phyloP scores from a whole-genome alignment of 1,284 basidiomycete species.

The Exobasidium cylindrosporum region DNA sequence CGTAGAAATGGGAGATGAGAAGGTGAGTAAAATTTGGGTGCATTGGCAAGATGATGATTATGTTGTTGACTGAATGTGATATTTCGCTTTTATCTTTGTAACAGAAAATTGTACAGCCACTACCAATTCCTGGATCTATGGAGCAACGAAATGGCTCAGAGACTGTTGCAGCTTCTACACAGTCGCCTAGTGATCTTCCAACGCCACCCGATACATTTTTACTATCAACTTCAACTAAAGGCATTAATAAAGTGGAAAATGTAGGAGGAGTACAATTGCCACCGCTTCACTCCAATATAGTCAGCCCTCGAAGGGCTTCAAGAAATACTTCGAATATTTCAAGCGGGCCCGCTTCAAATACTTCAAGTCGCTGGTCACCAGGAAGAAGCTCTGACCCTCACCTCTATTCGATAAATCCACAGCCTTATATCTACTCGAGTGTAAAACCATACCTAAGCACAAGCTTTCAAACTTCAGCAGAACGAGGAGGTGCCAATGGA shows the following conservation, averaged over 20 bases:
- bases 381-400: slow-evolving; percentile 32
- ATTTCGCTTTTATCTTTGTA: no score
- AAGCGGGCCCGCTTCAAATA: slow-evolving; percentile 30
- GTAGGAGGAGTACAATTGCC: slow-evolving; percentile 25
- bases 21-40: slow-evolving; percentile 12
- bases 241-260: slow-evolving; percentile 9
- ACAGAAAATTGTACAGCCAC: slow-evolving; percentile 16
- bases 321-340: slow-evolving; percentile 28
- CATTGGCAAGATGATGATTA: no score
- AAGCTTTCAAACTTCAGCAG: slow-evolving; percentile 43
- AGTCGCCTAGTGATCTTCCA: slow-evolving; percentile 40
- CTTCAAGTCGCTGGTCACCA: slow-evolving; percentile 36
- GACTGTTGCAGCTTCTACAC: slow-evolving; percentile 18
- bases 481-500: slow-evolving; percentile 29
- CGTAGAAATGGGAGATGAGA: slow-evolving; percentile 36
- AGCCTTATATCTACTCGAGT: slow-evolving; percentile 28
- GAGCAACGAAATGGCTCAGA: slow-evolving; percentile 19
- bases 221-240: slow-evolving; percentile 15
- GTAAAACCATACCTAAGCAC: slow-evolving; percentile 45
- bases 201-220: slow-evolving; percentile 46
- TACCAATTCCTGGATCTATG: slow-evolving; percentile 34
- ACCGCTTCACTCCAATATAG: slow-evolving; percentile 27
- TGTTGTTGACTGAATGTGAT: no score
- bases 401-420: slow-evolving; percentile 36
- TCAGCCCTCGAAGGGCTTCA: slow-evolving; percentile 27